Conservation (phyloP, 176 grass and related monocot genomes). For the Musa troglodytarum region DNA sequence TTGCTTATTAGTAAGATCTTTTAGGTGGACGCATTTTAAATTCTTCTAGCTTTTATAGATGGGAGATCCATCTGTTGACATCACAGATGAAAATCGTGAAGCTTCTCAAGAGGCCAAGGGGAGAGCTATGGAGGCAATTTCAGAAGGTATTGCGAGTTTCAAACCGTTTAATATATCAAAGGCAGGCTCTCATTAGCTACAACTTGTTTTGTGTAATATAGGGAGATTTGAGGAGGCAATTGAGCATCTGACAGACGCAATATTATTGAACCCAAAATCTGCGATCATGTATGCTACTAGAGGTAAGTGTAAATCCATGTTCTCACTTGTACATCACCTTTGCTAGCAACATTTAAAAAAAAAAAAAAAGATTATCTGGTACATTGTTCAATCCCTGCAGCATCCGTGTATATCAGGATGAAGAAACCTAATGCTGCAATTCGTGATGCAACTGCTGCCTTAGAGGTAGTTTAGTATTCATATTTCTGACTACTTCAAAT, state of each 20-base stretch:
- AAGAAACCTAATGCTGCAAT: constrained; percentile 93
- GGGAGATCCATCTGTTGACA: constrained; percentile 69
- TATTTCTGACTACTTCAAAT: neutral
- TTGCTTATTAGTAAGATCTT: neutral
- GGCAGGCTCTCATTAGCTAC: neutral
- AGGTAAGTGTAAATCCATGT: constrained; percentile 28
- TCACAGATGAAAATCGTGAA: constrained; percentile 80
- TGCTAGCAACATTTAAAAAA: too few relatives aligned
- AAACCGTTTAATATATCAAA: neutral
- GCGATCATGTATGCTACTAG: constrained; percentile 96
- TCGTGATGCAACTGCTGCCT: constrained; percentile 79
- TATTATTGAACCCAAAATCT: constrained; percentile 76
- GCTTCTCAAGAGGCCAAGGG: constrained; percentile 85
- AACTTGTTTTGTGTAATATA: constrained; percentile 13
- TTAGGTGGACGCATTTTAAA: neutral
- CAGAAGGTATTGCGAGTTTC: constrained; percentile 43
- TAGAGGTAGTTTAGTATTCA: constrained; percentile 42
- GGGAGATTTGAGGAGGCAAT: constrained; percentile 76
- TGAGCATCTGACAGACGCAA: constrained; percentile 82
- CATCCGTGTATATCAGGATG: constrained; percentile 90
- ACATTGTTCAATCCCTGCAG: constrained; percentile 26
- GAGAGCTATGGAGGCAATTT: constrained; percentile 79
- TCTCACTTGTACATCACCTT: neutral
- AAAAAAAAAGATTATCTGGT: neutral
- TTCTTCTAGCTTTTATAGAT: constrained; percentile 33